phyloP scores from a whole-genome alignment of 257 asterid genomes.

The Scutellaria minor region DNA sequence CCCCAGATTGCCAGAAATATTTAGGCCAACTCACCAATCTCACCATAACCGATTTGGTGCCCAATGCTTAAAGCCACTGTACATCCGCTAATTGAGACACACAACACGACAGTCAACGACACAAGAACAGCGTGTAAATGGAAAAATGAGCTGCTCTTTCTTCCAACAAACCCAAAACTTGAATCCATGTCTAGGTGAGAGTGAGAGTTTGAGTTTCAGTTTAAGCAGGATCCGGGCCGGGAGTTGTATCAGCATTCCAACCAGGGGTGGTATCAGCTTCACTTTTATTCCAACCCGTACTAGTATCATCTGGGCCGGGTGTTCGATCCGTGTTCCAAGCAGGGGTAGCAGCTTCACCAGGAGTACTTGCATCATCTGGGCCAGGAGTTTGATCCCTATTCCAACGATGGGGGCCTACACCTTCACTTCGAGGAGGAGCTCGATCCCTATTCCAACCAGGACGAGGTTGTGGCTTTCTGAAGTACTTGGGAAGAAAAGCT shows the following conservation, averaged over 20 bases:
- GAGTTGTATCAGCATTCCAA: constrained; percentile 28
- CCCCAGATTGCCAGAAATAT: background rate
- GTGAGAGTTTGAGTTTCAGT: background rate
- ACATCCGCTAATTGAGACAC: constrained; percentile 13
- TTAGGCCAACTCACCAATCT: background rate
- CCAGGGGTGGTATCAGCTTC: constrained; percentile 19
- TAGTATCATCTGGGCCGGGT: constrained; percentile 18
- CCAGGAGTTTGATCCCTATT: constrained; percentile 24
- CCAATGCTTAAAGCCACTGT: constrained; percentile 24
- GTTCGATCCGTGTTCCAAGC: constrained; percentile 17
- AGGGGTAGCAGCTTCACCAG: constrained; percentile 25
- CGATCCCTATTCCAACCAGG: constrained; percentile 56
- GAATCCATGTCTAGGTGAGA: background rate
- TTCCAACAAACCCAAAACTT: background rate
- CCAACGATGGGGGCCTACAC: constrained; percentile 37
- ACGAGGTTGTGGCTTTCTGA: constrained; percentile 65
- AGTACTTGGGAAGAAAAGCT: constrained; percentile 65
- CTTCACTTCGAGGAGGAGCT: constrained; percentile 37
- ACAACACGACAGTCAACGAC: background rate
- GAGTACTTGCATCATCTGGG: constrained; percentile 13
- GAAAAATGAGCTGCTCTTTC: constrained; percentile 25
- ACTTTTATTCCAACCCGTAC: constrained; percentile 23
- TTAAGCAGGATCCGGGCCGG: background rate
- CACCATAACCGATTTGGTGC: background rate
- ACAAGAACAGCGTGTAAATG: constrained; percentile 17